Conservation (phyloP, 2,329 filamentous ascomycete species). For the Sporothrix globosa region DNA sequence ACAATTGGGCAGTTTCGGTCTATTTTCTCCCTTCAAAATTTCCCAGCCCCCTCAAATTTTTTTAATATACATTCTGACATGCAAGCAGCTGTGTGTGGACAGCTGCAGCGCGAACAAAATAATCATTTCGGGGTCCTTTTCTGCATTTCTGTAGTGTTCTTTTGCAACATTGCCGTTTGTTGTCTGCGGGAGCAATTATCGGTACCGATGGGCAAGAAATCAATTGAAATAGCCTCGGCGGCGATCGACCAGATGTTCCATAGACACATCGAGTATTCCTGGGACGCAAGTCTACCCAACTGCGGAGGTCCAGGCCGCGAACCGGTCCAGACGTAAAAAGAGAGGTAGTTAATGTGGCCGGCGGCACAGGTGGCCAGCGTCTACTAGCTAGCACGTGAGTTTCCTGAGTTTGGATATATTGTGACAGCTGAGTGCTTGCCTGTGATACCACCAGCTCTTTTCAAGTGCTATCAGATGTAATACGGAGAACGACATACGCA, state of each 20-base stretch:
- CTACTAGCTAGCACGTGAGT: background rate
- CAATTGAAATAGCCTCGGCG: background rate
- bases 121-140: background rate
- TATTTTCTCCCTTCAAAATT: background rate
- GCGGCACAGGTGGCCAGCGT: conserved; percentile 24
- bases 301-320: background rate
- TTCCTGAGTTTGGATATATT: too few species aligned
- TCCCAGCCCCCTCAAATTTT: too few species aligned
- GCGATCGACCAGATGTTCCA: background rate
- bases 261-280: background rate
- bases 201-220: background rate
- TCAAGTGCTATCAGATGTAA: too few species aligned
- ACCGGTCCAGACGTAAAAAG: background rate
- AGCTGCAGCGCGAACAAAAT: background rate
- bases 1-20: background rate
- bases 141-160: background rate
- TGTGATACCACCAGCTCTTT: background rate
- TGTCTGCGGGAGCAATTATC: background rate
- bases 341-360: background rate
- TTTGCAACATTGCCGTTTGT: background rate
- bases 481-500: background rate
- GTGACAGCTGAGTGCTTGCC: background rate
- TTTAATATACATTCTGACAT: too few species aligned
- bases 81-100: too few species aligned
- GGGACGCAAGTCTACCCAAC: conserved; percentile 4